phyloP scores from a whole-genome alignment of 495 filamentous ascomycete genomes.

The Articulospora tetracladia region DNA sequence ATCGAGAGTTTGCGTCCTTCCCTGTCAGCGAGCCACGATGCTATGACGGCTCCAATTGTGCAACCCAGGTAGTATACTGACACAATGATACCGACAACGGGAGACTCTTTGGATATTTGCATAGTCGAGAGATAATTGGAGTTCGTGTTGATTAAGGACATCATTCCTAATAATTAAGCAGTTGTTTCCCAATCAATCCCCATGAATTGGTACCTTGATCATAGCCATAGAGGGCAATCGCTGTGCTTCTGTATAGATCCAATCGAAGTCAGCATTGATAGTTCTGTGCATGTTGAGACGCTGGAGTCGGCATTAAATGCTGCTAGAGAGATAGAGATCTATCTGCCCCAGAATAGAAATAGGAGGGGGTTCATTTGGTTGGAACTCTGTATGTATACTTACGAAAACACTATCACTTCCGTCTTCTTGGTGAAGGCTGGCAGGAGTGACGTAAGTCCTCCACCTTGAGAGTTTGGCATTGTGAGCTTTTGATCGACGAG shows the following conservation, averaged over 20 bases:
- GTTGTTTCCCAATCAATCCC: not conserved
- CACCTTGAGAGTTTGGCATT: constrained; percentile 16
- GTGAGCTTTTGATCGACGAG: not conserved
- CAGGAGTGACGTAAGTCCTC: constrained; percentile 4
- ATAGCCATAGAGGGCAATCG: constrained; percentile 58
- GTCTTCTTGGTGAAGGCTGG: constrained; percentile 28
- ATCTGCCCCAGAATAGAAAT: too few species aligned
- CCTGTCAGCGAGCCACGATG: constrained; percentile 42
- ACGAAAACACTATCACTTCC: not conserved
- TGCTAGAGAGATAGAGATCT: too few species aligned
- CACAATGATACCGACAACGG: constrained; percentile 53
- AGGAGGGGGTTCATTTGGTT: too few species aligned
- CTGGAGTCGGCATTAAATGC: too few species aligned
- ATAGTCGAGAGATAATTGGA: constrained; percentile 50
- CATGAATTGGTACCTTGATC: constrained; percentile 31
- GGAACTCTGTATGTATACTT: too few species aligned
- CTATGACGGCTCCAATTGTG: constrained; percentile 45
- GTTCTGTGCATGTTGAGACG: too few species aligned
- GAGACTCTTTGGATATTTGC: constrained; percentile 40
- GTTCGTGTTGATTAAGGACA: constrained; percentile 58
- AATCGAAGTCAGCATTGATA: constrained; percentile 43
- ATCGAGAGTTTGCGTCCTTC: constrained; percentile 47
- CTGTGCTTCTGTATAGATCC: constrained; percentile 46
- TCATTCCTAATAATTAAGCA: constrained; percentile 39
- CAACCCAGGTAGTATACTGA: constrained; percentile 58